These are phyloP conservation scores for Brettanomyces nanus DNA, from an alignment of 805 yeast species.

Conservation along the genomic window DNA sequence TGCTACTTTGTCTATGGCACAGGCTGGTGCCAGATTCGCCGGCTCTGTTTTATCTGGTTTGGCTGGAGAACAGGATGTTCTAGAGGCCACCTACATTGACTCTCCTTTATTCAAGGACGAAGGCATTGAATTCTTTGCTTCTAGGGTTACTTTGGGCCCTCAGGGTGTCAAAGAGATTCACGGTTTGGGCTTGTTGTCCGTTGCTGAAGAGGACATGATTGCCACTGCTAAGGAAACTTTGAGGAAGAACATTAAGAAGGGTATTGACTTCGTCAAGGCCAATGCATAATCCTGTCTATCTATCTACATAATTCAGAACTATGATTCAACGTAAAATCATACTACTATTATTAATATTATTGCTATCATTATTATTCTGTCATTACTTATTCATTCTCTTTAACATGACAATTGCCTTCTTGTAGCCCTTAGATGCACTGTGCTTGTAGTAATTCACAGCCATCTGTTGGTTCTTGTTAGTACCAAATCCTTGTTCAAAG, in stretches of 20 bases:
- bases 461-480: slow-evolving; percentile 30
- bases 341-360: no score
- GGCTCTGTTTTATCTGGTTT: slow-evolving; percentile 54
- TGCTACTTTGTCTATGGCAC: slow-evolving; percentile 81
- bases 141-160: slow-evolving; percentile 88
- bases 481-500: slow-evolving; percentile 58
- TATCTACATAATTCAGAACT: not conserved
- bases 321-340: no score
- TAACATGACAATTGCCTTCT: slow-evolving; percentile 39
- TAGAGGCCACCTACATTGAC: slow-evolving; percentile 55
- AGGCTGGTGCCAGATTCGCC: slow-evolving; percentile 73
- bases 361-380: not conserved
- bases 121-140: slow-evolving; percentile 95
- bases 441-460: slow-evolving; percentile 45
- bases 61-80: slow-evolving; percentile 34
- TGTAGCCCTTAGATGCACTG: slow-evolving; percentile 58
- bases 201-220: slow-evolving; percentile 80
- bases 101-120: slow-evolving; percentile 75
- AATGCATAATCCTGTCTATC: slow-evolving; percentile 40
- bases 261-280: slow-evolving; percentile 74
- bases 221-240: slow-evolving; percentile 81
- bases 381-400: no score
- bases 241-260: slow-evolving; percentile 87
- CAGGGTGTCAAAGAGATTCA: slow-evolving; percentile 82
- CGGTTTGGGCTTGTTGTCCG: slow-evolving; percentile 62